These are phyloP conservation scores for Casaregolazyma lundiana DNA, from an alignment of 1,139 yeast genomes.

Conservation along the genomic window DNA sequence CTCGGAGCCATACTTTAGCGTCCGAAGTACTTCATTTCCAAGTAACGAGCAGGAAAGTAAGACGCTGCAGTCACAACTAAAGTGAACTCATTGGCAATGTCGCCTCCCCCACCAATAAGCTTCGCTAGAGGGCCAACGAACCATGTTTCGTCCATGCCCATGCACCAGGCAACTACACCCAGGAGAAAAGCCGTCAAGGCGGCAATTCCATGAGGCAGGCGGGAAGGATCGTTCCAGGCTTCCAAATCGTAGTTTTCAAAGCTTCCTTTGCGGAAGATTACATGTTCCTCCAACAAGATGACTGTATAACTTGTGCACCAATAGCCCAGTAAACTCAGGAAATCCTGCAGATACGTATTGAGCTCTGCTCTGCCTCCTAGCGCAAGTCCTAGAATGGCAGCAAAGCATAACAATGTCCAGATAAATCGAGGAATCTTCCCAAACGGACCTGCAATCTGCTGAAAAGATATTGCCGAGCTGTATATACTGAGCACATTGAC, in stretches of 20 bases:
- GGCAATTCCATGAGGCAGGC: conserved; percentile 10
- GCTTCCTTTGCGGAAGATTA: conserved; percentile 10
- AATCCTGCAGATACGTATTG: conserved; percentile 10
- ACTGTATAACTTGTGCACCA: conserved; percentile 11
- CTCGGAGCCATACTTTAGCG: conserved; percentile 10
- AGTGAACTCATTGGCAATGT: conserved; percentile 10
- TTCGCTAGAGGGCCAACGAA: conserved; percentile 10
- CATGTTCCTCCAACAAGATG: conserved; percentile 11
- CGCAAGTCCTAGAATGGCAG: conserved; percentile 8
- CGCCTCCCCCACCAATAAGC: conserved; percentile 9
- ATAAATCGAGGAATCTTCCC: conserved; percentile 11
- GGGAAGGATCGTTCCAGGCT: conserved; percentile 9
- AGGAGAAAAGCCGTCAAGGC: conserved; percentile 9
- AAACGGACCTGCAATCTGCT: conserved; percentile 10
- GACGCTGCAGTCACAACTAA: conserved; percentile 9
- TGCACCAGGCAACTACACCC: conserved; percentile 8
- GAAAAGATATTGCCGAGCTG: conserved; percentile 11
- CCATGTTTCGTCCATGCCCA: conserved; percentile 11
- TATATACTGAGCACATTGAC: conserved; percentile 10
- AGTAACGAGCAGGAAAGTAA: conserved; percentile 13
- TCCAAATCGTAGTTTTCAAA: conserved; percentile 11
- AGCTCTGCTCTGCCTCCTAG: conserved; percentile 10
- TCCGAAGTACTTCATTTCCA: conserved; percentile 24
- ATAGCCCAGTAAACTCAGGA: conserved; percentile 12
- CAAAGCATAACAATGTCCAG: conserved; percentile 11